Base-by-base conservation (phyloP, 176 grass and related monocot species). In the Elaeis guineensis region DNA sequence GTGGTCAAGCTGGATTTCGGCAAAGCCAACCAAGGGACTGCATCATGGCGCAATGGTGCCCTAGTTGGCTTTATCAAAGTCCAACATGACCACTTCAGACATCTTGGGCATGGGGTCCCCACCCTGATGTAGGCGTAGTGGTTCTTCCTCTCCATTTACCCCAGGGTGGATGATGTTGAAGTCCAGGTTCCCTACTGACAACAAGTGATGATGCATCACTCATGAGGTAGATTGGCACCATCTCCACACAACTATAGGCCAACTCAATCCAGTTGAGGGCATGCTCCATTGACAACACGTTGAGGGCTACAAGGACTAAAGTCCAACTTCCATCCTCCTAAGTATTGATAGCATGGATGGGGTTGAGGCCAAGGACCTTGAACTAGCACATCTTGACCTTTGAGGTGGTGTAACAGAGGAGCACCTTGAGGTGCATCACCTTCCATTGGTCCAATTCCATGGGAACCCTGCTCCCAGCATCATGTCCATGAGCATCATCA, bases 401-500 rank as follows among this genome's bases (percentile, higher is more conserved):
- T 39, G 83, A 81, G 4, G 67, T 32, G 28, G 90, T 83, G 55
- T 90, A 84, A 52, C 62, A 65, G 0, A 86, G 86, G 54, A 95
- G 69, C 48, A 95, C 83, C n/a, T 79, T 79, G 17, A 95, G 77
- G 23, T 83, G 77, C 16, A 76, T 80, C 20, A 84, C 83, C 82
- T 90, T 95, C 28, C 71, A 51, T 0, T 11, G 0, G 67, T 90
- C 80, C 0, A 68, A 73, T 0, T 83, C 86, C 0, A 95, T 76
- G 16, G 80, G 86, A 5, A 76, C 23, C 25, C 82, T 73, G 21
- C 55, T 73, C 74, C 80, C 2, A 81, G 8, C 39, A 95, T 73
- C 86, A 90, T 90, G 70, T 77, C 80, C 86, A 90, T 81, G 9
- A 82, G 90, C 20, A 90, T 86, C 90, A 95, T 95, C 19, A 90